phyloP scores from a whole-genome alignment of 2,329 filamentous ascomycete species.

The Diaporthe citri region DNA sequence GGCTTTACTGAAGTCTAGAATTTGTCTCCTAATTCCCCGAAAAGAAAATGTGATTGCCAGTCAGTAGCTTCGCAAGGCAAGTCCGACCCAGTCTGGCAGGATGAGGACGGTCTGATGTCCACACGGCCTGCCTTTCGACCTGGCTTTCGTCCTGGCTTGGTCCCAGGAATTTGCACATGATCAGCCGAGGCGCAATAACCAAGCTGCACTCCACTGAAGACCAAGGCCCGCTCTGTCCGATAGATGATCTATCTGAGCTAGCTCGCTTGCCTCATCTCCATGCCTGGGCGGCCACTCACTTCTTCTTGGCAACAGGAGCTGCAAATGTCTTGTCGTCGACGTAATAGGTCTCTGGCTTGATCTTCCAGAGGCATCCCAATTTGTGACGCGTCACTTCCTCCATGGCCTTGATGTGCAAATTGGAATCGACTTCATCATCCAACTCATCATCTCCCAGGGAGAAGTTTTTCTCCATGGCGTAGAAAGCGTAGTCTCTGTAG shows the following conservation, averaged over 20 bases:
- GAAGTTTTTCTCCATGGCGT: background rate
- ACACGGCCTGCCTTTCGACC: background rate
- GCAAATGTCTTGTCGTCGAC: background rate
- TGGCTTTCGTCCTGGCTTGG: background rate
- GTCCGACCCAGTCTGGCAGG: background rate
- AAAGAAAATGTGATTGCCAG: background rate
- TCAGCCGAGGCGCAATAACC: background rate
- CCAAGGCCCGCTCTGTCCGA: background rate
- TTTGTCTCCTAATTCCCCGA: background rate
- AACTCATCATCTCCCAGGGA: background rate
- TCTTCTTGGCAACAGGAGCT: too few species aligned
- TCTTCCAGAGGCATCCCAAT: background rate
- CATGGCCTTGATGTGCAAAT: background rate
- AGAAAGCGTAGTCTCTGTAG: background rate
- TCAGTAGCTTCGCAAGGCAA: background rate
- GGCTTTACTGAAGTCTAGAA: too few species aligned
- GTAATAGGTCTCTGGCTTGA: background rate
- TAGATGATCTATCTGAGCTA: too few species aligned
- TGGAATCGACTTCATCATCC: background rate
- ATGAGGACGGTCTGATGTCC: background rate
- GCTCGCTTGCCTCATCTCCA: background rate
- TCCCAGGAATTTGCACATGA: background rate
- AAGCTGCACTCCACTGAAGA: background rate
- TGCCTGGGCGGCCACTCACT: background rate
- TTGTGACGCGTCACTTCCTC: background rate